Evolutionary conservation across 116 monocot species (phyloP).

Genomic region (Trichopus zeylanicus): DNA sequence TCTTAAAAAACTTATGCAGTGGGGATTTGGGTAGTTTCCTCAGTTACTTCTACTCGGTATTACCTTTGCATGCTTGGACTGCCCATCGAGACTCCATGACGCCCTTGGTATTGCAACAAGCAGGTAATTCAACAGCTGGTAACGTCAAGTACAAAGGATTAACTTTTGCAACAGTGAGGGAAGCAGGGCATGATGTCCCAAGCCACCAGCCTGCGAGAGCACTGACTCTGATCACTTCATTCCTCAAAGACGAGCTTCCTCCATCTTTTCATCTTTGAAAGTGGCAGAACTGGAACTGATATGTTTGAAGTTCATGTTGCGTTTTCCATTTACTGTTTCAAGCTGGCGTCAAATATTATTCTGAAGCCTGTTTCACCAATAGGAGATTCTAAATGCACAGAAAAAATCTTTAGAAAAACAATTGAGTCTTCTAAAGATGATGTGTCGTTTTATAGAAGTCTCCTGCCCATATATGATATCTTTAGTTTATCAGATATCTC

Average conservation of each 20-base stretch:
- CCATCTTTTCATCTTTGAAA: no score
- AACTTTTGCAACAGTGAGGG: constrained; percentile 36
- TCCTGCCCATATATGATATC: no score
- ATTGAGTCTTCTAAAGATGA: no score
- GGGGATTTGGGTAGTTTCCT: constrained; percentile 32
- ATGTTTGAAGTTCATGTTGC: no score
- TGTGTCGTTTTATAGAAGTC: no score
- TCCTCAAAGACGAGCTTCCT: constrained; percentile 28
- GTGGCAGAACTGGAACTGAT: no score
- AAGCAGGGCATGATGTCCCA: constrained; percentile 40
- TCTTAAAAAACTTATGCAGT: constrained; percentile 24
- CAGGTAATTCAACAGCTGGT: constrained; percentile 17
- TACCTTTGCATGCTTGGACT: constrained; percentile 23
- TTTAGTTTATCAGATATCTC: no score
- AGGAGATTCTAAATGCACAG: no score
- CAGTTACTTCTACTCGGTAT: constrained; percentile 27
- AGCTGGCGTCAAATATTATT: no score
- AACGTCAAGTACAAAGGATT: constrained; percentile 33
- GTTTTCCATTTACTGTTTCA: no score
- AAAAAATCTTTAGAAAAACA: no score
- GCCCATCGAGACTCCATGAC: constrained; percentile 20
- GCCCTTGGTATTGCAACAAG: constrained; percentile 15
- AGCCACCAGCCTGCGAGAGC: constrained; percentile 34
- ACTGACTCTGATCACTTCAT: constrained; percentile 27
- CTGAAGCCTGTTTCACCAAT: no score